A percentile compares a stretch with the other conserved stretches of the same genome.
Conservation (phyloP, 139 green algal species). For the Gonium pectorale region DNA sequence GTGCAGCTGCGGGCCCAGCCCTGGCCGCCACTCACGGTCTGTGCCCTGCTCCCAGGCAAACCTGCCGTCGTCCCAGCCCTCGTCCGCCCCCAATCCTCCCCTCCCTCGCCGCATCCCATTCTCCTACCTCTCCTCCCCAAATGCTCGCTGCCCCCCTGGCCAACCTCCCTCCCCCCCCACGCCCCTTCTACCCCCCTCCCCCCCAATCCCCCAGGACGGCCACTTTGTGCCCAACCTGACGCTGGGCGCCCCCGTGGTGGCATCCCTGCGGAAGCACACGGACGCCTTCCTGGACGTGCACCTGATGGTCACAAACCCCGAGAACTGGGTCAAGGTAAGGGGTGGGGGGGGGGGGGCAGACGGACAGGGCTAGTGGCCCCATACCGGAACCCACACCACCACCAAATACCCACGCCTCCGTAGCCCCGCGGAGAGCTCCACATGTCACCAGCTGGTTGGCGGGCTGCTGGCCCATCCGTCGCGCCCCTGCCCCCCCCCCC, state of each 20-base stretch:
- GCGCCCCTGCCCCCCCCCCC: too few species aligned
- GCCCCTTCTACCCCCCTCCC: neutral
- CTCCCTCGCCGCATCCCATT: neutral
- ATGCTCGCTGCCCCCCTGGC: too few species aligned
- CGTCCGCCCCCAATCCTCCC: neutral
- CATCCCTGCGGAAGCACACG: conserved; percentile 82
- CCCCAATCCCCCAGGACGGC: conserved; percentile 69
- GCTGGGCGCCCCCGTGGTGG: conserved; percentile 88
- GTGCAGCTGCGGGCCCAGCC: too few species aligned
- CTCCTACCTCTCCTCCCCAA: neutral
- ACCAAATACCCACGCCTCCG: too few species aligned
- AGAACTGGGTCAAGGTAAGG: conserved; percentile 76
- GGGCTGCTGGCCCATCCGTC: too few species aligned
- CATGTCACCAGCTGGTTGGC: too few species aligned
- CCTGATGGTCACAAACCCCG: conserved; percentile 74
- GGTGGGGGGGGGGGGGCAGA: neutral
- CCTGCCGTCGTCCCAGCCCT: too few species aligned
- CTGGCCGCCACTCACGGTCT: too few species aligned
- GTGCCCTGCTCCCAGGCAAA: too few species aligned
- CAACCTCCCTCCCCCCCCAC: neutral
- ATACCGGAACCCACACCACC: too few species aligned
- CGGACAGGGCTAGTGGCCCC: neutral
- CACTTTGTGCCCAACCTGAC: conserved; percentile 98
- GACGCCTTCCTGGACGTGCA: conserved; percentile 93
- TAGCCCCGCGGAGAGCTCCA: too few species aligned